Evolutionary conservation across 148 eudicot species (phyloP), one percentile per base, ranked within the genome.

Genomic region (Dysphania ambrosioides): DNA sequence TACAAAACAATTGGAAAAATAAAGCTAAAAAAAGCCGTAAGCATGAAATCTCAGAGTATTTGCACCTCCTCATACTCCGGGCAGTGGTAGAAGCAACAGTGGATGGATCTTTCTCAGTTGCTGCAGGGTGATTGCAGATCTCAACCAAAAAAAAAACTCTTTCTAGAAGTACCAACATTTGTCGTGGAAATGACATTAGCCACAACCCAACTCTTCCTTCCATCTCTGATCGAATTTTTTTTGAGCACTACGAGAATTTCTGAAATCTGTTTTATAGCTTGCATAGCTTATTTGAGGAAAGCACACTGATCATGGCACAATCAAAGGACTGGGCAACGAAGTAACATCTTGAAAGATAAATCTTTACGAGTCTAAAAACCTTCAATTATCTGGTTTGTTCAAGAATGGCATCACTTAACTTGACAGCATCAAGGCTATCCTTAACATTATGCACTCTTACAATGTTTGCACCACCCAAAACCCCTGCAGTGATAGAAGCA

Each of bases 361-460:
- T 5, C 2, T 10, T 12, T 10, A 1, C 1, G 19, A 27, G 40
- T 38, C 68, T 61, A 15, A 15, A 6, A 35, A 26, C 75, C 63
- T 59, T 58, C 60, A 66, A 19, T 35, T 42, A 55, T 40, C 66
- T 65, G 21, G 49, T 27, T 77, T 83, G 81, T 72, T 70, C 71
- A 38, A 90, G 83, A 77, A 95, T 80, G 21, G 97, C 97, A 80
- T 92, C 99, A 82, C 94, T 87, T 24, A 95, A 75, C 81, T 68
- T 88, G 24, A 87, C 89, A 79, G 97, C 99, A 79, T 89, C 91
- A 36, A 83, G 63, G 66, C 81, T 86, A 81, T 87, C 86, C 77
- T 85, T 77, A 31, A 95, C 84, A 79, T 90, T 94, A 70, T 95
- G 98, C 32, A 92, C 98, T 81, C 98, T 79, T 30, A 92, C 97